Evolutionary conservation across 139 green algal genomes (phyloP).

Genomic region (Dunaliella primolecta): DNA sequence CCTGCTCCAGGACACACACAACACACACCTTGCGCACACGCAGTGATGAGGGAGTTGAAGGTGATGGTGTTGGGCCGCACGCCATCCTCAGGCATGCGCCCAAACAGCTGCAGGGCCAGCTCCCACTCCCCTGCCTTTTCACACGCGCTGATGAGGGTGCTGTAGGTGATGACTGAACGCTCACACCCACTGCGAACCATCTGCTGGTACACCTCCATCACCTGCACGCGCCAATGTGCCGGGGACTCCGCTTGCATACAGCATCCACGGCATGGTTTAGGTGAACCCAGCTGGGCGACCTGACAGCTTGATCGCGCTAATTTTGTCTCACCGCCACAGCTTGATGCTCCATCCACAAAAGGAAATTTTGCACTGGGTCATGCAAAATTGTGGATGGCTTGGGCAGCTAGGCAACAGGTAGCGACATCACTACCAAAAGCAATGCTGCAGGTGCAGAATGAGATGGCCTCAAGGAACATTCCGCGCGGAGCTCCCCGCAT

Average conservation of each 20-base stretch:
- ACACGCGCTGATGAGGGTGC: conserved; percentile 72
- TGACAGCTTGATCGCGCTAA: not conserved
- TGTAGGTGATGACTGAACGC: conserved; percentile 81
- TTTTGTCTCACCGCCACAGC: not conserved
- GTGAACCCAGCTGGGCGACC: not conserved
- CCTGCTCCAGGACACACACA: not conserved
- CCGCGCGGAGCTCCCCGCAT: too few species aligned
- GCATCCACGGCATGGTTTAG: not conserved
- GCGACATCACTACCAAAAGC: too few species aligned
- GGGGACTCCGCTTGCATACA: not conserved
- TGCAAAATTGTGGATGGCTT: too few species aligned
- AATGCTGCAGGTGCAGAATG: too few species aligned
- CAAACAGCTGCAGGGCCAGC: conserved; percentile 73
- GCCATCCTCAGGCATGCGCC: conserved; percentile 69
- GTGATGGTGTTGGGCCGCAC: conserved; percentile 42
- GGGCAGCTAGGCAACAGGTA: too few species aligned
- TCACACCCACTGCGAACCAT: conserved; percentile 47
- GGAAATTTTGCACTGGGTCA: not conserved
- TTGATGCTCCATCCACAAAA: not conserved
- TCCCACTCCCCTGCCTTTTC: conserved; percentile 78
- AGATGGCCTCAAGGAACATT: too few species aligned
- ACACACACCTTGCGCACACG: conserved; percentile 33
- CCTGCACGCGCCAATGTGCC: not conserved
- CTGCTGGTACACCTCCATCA: conserved; percentile 25
- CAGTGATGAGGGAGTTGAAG: conserved; percentile 58